Conservation (phyloP, 257 asterid genomes). For the Lavandula angustifolia region DNA sequence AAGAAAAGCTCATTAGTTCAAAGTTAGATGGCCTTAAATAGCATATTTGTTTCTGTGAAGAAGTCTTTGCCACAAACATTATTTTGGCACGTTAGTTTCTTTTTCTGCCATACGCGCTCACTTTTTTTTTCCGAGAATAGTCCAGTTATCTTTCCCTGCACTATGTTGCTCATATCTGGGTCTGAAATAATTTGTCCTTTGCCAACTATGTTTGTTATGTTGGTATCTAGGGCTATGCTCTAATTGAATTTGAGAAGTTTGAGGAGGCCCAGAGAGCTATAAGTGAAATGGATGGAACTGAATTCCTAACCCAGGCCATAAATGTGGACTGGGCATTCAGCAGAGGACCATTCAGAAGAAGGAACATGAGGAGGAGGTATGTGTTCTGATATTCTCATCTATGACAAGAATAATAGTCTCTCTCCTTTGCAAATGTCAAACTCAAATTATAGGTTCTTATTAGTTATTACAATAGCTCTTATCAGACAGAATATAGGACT, state of each 20-base stretch:
- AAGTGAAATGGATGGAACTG: constrained; percentile 65
- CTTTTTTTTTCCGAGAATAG: background rate
- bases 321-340: constrained; percentile 98
- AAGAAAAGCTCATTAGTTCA: background rate
- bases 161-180: constrained; percentile 10
- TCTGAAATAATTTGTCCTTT: background rate
- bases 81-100: background rate
- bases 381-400: constrained; percentile 16
- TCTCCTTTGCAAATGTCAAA: no score
- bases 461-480: background rate
- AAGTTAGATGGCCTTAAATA: background rate
- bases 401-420: constrained; percentile 1
- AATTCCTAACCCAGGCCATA: constrained; percentile 64
- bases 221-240: constrained; percentile 50
- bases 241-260: constrained; percentile 73
- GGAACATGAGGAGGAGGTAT: constrained; percentile 80
- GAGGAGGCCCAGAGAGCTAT: constrained; percentile 90
- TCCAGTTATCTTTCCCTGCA: constrained; percentile 10
- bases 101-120: background rate
- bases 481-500: no score
- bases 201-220: constrained; percentile 13
- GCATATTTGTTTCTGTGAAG: background rate
- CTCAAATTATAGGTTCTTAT: background rate
- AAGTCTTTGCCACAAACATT: background rate
- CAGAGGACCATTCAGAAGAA: constrained; percentile 89